Base-by-base conservation (phyloP, 1,284 basidiomycete species). In the Puccinia horiana region DNA sequence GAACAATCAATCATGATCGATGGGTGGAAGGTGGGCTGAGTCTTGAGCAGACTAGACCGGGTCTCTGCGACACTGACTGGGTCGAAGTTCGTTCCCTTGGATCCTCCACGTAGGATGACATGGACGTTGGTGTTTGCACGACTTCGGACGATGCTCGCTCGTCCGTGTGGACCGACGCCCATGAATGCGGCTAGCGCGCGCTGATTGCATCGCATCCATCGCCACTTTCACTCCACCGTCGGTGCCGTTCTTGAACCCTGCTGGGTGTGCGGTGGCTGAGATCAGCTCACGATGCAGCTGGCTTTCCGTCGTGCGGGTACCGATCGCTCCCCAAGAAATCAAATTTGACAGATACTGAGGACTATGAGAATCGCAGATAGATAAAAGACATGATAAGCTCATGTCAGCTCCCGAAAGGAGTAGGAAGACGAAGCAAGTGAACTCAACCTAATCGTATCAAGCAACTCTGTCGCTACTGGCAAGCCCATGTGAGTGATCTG, bases 261-360 rank as follows among this genome's bases (percentile, higher is more conserved):
- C 83, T 23, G 86, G 86, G 84, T 87, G 85, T 56, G 86, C 86
- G 11, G 86, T 84, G 70, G 86, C 86, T 5, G 85, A 86, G 47
- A 85, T 83, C 6, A 88, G 85, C 83, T 88, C 87, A 70, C 87
- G 84, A 83, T 88, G 87, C 93, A 87, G 83, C 83, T 87, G 86
- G 44, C 85, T 85, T 83, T 87, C 86, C 80, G 96, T 99, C 20
- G 96, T 99, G 80, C 96, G 91, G 1, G 97, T 96, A 63, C 96
- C 96, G 84, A 98, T 98, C 6, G 96, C 96, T 74, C 96, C 96
- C 96, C 96, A 99, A 76, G 94, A 94, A 86, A 92, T 93, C 80
- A 97, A 87, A 85, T 91, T 90, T 76, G 89, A 89, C 58, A 89
- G 88, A 88, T 89, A 90, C 87, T 90, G 89, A 32, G 88, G 88